phyloP scores from a whole-genome alignment of 306 rosid genomes.

The Malus asiatica region DNA sequence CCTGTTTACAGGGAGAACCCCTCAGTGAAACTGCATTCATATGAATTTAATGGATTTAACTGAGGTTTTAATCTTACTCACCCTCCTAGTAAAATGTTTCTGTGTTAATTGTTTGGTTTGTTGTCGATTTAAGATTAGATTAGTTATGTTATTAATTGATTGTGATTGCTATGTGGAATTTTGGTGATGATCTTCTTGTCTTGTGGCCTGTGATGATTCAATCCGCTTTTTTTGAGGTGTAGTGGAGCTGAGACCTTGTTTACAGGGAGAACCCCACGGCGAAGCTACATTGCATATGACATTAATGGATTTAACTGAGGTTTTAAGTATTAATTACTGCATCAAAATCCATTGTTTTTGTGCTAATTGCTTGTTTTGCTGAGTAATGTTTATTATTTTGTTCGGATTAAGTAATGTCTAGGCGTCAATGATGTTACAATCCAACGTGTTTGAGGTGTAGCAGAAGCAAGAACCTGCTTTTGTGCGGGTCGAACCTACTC shows the following conservation, averaged over 20 bases:
- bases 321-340: background rate
- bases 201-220: too few species aligned
- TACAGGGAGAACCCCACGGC: too few species aligned
- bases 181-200: too few species aligned
- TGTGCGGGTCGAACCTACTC: constrained; percentile 37
- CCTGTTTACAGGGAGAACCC: constrained; percentile 79
- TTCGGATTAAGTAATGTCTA: background rate
- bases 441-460: constrained; percentile 43
- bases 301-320: background rate
- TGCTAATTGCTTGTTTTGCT: background rate
- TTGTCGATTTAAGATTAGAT: too few species aligned
- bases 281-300: too few species aligned
- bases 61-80: constrained; percentile 14
- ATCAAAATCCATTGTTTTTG: too few species aligned
- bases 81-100: background rate
- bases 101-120: too few species aligned
- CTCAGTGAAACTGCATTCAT: constrained; percentile 52
- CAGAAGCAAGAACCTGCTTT: constrained; percentile 28
- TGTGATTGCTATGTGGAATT: too few species aligned
- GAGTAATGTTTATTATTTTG: background rate
- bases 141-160: too few species aligned
- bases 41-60: constrained; percentile 40
- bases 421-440: constrained; percentile 33
- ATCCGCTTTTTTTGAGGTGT: too few species aligned
- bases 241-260: too few species aligned